Percentiles rank a stretch among this genome's conserved stretches.
Evolutionary conservation across 1,284 basidiomycete species (phyloP).

Genomic region (Trichosporon sp.): DNA sequence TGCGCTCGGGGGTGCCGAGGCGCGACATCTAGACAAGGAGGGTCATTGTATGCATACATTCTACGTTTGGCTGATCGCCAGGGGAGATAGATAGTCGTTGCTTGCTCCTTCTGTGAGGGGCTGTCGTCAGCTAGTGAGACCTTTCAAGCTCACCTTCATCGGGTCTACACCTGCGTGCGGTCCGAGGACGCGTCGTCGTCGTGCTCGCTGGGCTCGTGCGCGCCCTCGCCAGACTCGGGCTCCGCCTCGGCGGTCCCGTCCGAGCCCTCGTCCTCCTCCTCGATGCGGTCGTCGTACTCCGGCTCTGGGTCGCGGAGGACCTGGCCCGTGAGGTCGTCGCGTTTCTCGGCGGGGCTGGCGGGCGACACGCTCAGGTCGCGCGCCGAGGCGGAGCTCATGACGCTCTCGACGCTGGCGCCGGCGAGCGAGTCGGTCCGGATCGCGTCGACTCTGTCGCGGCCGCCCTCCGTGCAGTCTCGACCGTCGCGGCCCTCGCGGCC

Average conservation of each 20-base stretch:
- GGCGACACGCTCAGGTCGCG: background rate
- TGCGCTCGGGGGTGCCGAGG: constrained; percentile 31
- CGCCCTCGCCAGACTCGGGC: background rate
- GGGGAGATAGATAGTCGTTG: background rate
- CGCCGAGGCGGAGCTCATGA: background rate
- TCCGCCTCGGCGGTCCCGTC: background rate
- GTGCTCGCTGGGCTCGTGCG: background rate
- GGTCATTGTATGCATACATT: background rate
- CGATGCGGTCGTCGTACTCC: background rate
- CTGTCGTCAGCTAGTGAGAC: background rate
- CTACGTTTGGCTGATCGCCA: background rate
- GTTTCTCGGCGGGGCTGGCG: background rate
- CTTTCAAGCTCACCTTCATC: no score
- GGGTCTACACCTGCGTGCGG: constrained; percentile 3
- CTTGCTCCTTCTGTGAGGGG: no score
- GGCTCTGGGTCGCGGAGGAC: background rate
- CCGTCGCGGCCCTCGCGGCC: no score
- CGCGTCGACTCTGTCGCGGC: background rate
- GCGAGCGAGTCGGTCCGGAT: background rate
- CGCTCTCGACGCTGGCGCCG: background rate
- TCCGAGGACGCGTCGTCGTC: constrained; percentile 1
- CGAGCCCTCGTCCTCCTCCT: background rate
- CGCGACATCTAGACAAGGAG: background rate
- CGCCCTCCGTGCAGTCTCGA: no score
- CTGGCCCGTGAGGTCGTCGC: background rate